Percentiles rank a stretch among this genome's conserved stretches.
Conservation (phyloP, 2,329 filamentous ascomycete genomes). For the Fusarium euwallaceae region DNA sequence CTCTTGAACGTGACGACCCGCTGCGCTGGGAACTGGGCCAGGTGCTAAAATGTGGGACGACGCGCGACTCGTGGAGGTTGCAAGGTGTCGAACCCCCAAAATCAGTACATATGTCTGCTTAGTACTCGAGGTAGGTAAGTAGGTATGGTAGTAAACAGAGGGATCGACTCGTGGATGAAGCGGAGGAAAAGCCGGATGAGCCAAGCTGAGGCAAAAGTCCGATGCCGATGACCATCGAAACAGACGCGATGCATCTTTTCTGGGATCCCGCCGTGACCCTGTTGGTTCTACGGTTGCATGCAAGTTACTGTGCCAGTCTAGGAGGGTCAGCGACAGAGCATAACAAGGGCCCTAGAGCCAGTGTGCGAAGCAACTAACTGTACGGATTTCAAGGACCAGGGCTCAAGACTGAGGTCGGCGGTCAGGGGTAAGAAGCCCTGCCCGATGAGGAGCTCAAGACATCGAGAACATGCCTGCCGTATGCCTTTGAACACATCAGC, state of each 20-base stretch:
- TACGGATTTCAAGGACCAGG: conserved; percentile 16
- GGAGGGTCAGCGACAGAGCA: conserved; percentile 28
- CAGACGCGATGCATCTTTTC: conserved; percentile 37
- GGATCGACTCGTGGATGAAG: conserved; percentile 27
- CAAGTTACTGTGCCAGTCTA: conserved; percentile 33
- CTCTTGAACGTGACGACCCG: conserved; percentile 30
- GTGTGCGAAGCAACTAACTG: conserved; percentile 13
- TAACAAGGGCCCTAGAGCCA: conserved; percentile 29
- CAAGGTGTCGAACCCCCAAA: conserved; percentile 24
- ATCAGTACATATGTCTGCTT: conserved; percentile 6
- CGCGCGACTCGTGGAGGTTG: conserved; percentile 28
- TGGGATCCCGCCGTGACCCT: conserved; percentile 34
- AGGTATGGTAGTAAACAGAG: conserved; percentile 2
- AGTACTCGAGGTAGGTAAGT: neutral
- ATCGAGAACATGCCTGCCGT: conserved; percentile 24
- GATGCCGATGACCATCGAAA: conserved; percentile 39
- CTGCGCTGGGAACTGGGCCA: conserved; percentile 27
- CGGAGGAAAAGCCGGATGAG: conserved; percentile 28
- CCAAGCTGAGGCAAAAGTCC: conserved; percentile 37
- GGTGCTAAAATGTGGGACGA: conserved; percentile 25
- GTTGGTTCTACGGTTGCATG: conserved; percentile 38
- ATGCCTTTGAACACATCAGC: neutral
- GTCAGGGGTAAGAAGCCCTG: conserved; percentile 30
- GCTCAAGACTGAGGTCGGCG: conserved; percentile 26
- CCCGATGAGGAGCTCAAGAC: conserved; percentile 11